These are phyloP conservation scores for Halophytophthora polymorphica DNA, from an alignment of 352 stramenopile genomes.

Conservation along the genomic window DNA sequence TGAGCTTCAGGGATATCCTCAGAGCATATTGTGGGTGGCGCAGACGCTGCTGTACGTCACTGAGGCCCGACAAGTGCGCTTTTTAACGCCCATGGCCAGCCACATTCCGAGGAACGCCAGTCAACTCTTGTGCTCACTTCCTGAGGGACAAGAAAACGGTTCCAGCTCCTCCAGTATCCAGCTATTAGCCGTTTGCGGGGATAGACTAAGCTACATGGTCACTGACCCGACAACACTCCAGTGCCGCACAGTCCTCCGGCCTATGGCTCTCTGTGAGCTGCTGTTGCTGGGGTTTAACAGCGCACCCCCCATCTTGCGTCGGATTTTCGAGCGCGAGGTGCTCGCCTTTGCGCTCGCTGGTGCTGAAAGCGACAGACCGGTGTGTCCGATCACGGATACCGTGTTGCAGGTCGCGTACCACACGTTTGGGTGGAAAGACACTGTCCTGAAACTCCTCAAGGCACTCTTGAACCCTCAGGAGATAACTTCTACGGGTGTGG, in stretches of 20 bases:
- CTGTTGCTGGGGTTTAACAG: conserved; percentile 41
- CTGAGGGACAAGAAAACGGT: conserved; percentile 7
- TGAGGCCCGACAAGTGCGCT: conserved; percentile 41
- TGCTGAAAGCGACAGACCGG: conserved; percentile 31
- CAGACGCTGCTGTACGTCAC: conserved; percentile 67
- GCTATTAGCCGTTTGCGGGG: conserved; percentile 43
- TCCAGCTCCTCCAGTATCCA: conserved; percentile 24
- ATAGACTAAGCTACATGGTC: conserved; percentile 56
- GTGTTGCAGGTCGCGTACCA: conserved; percentile 47
- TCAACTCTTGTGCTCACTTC: conserved; percentile 27
- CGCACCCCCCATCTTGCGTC: conserved; percentile 30
- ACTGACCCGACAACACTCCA: conserved; percentile 36
- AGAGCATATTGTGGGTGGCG: conserved; percentile 67
- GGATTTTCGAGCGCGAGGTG: conserved; percentile 61
- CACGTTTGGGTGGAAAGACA: conserved; percentile 57
- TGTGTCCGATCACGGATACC: conserved; percentile 43
- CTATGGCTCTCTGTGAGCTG: conserved; percentile 48
- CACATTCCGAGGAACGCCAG: conserved; percentile 8
- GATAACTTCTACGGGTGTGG: conserved; percentile 7
- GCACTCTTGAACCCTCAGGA: conserved; percentile 23
- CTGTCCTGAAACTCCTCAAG: conserved; percentile 43
- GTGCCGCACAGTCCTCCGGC: conserved; percentile 35
- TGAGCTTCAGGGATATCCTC: conserved; percentile 33
- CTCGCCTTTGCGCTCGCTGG: conserved; percentile 47
- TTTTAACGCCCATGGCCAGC: conserved; percentile 37